These are phyloP conservation scores for Saccharomyces uvarum DNA, from an alignment of 1,139 yeast species.

Conservation along the genomic window DNA sequence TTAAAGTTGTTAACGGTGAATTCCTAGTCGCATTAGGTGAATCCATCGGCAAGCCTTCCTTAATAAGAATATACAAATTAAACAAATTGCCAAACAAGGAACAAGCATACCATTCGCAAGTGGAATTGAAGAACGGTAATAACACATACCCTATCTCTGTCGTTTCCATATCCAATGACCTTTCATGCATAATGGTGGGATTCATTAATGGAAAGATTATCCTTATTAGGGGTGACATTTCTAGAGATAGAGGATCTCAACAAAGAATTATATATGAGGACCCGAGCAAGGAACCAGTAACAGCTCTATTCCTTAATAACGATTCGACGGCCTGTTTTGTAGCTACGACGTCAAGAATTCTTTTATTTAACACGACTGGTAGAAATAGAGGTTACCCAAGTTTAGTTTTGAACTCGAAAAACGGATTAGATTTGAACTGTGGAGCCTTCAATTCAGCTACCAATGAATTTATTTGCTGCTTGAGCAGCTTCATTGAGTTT, in stretches of 20 bases:
- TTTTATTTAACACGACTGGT: conserved; percentile 74
- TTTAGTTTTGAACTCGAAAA: conserved; percentile 48
- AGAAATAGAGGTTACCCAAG: conserved; percentile 66
- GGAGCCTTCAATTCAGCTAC: conserved; percentile 34
- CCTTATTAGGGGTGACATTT: conserved; percentile 75
- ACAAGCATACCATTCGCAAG: conserved; percentile 38
- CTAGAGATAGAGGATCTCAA: conserved; percentile 83
- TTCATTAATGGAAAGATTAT: conserved; percentile 82
- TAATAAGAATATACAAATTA: conserved; percentile 68
- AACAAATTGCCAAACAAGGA: conserved; percentile 39
- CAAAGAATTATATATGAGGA: conserved; percentile 69
- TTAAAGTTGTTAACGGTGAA: conserved; percentile 42
- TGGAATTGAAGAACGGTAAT: conserved; percentile 41
- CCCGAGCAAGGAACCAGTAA: conserved; percentile 61
- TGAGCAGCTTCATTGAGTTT: conserved; percentile 31
- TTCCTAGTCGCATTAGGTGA: conserved; percentile 67
- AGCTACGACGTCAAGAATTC: conserved; percentile 49
- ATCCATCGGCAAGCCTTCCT: conserved; percentile 58
- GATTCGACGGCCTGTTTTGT: conserved; percentile 22
- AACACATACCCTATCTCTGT: conserved; percentile 72
- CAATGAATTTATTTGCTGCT: conserved; percentile 29
- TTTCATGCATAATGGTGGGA: conserved; percentile 69
- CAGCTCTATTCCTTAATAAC: conserved; percentile 45
- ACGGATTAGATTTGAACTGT: conserved; percentile 72
- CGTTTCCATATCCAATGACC: conserved; percentile 47